A percentile compares a stretch with the other conserved stretches of the same genome.
phyloP scores from a whole-genome alignment of 306 rosid genomes.

The barrel medic (Medicago truncatula) region DNA sequence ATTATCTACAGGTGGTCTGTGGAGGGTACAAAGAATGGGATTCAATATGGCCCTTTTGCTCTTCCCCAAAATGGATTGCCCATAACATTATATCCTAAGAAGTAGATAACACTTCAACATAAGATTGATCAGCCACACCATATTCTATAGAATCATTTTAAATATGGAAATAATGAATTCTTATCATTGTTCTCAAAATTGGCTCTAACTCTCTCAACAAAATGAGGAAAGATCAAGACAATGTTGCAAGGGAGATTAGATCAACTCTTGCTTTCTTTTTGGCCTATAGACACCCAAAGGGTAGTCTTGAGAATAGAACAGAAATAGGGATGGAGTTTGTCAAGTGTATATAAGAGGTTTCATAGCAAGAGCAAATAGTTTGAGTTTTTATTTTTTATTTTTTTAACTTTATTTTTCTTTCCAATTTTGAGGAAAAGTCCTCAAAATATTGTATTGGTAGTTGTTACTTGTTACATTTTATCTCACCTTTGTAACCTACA shows the following conservation, averaged over 20 bases:
- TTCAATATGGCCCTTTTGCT: conserved; percentile 97
- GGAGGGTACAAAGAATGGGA: conserved; percentile 74
- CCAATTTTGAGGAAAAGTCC: conserved; percentile 49
- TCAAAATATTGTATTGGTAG: conserved; percentile 39
- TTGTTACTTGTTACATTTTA: conserved; percentile 16
- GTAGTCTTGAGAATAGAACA: conserved; percentile 39
- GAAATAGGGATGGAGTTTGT: conserved; percentile 39
- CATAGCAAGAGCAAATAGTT: conserved; percentile 34
- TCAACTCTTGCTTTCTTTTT: conserved; percentile 42
- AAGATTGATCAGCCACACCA: conserved; percentile 22
- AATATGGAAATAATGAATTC: conserved; percentile 44
- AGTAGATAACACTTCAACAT: conserved; percentile 26
- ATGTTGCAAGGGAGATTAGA: conserved; percentile 35
- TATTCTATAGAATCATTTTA: conserved; percentile 31
- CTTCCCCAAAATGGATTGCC: conserved; percentile 96
- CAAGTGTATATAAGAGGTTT: conserved; percentile 59
- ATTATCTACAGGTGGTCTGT: conserved; percentile 73
- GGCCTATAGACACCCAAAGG: conserved; percentile 45
- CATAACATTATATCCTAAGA: conserved; percentile 63
- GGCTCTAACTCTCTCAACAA: conserved; percentile 20
- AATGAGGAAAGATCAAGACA: conserved; percentile 11
- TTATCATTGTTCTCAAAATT: conserved; percentile 21
- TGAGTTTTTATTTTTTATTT: neutral
- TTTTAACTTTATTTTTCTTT: conserved; percentile 1
- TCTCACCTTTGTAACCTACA: conserved; percentile 4